Conservation (phyloP, 257 asterid species). For the Solanum peruvianum region DNA sequence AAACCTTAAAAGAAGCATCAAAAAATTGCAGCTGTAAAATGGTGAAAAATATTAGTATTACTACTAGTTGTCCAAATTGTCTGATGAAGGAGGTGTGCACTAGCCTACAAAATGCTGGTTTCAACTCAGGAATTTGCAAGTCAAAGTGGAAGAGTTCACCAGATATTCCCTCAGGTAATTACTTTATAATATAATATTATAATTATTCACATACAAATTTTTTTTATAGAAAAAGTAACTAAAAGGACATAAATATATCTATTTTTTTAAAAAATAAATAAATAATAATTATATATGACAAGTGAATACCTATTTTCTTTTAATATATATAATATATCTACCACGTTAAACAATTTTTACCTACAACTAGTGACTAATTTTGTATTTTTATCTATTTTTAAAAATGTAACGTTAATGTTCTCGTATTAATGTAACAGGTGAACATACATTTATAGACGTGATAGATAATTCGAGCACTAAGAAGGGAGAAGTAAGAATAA, state of each 20-base stretch:
- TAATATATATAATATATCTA: too few relatives aligned
- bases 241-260: neutral
- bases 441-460: conserved; percentile 72
- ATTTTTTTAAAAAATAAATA: too few relatives aligned
- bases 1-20: conserved; percentile 34
- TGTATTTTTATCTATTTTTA: too few relatives aligned
- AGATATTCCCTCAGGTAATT: conserved; percentile 71
- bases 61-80: conserved; percentile 53
- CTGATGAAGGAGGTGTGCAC: conserved; percentile 57
- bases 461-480: conserved; percentile 42
- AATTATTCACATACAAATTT: neutral
- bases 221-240: neutral
- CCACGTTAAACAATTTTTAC: neutral
- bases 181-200: neutral
- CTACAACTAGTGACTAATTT: too few relatives aligned
- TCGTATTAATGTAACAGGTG: conserved; percentile 33
- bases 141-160: conserved; percentile 78
- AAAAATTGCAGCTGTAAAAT: conserved; percentile 30
- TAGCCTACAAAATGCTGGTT: conserved; percentile 51
- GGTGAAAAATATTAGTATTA: neutral
- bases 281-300: too few relatives aligned
- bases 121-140: conserved; percentile 68
- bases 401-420: too few relatives aligned
- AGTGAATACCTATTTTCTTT: too few relatives aligned
- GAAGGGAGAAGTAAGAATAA: conserved; percentile 47